These are phyloP conservation scores for Phytophthora pistaciae DNA, from an alignment of 352 stramenopile species.

Conservation along the genomic window DNA sequence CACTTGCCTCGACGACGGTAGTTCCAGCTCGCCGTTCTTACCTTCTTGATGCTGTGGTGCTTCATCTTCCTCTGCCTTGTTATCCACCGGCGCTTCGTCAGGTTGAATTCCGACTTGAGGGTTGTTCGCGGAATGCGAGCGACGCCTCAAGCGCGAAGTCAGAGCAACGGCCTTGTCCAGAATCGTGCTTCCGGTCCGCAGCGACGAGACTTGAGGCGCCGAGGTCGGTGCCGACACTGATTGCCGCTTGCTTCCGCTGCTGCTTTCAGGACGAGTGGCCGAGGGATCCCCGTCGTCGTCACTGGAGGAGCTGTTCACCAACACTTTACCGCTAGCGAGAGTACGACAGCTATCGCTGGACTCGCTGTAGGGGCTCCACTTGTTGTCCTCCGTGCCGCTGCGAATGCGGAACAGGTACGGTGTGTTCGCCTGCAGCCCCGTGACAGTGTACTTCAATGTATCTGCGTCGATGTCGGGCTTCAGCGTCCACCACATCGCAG, in stretches of 20 bases:
- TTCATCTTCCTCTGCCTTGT: slow-evolving; percentile 19
- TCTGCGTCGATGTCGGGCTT: slow-evolving; percentile 72
- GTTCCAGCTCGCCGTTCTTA: slow-evolving; percentile 19
- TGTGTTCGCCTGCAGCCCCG: slow-evolving; percentile 66
- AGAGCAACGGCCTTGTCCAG: slow-evolving; percentile 79
- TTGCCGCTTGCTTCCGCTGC: slow-evolving; percentile 13
- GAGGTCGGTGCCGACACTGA: slow-evolving; percentile 7
- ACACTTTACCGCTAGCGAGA: slow-evolving; percentile 15
- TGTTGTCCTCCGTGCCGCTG: slow-evolving; percentile 53
- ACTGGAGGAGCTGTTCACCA: slow-evolving; percentile 20
- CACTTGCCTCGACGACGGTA: slow-evolving; percentile 36
- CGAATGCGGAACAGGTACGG: slow-evolving; percentile 82
- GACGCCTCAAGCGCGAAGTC: slow-evolving; percentile 53
- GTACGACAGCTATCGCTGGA: slow-evolving; percentile 74
- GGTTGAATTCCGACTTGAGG: slow-evolving; percentile 22
- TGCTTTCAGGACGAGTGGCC: slow-evolving; percentile 7
- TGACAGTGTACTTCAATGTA: slow-evolving; percentile 63
- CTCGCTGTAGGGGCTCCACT: slow-evolving; percentile 84
- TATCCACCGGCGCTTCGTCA: slow-evolving; percentile 21
- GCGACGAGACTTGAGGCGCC: slow-evolving; percentile 25
- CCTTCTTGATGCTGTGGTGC: slow-evolving; percentile 20
- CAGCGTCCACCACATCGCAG: slow-evolving; percentile 82
- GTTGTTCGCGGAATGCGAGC: slow-evolving; percentile 48
- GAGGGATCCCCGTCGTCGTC: slow-evolving; percentile 33
- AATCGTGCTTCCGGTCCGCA: slow-evolving; percentile 77